A percentile compares a stretch with the other conserved stretches of the same genome.
Evolutionary conservation across 139 green algal genomes (phyloP).

Genomic region (Tetradesmus lagerheimii): DNA sequence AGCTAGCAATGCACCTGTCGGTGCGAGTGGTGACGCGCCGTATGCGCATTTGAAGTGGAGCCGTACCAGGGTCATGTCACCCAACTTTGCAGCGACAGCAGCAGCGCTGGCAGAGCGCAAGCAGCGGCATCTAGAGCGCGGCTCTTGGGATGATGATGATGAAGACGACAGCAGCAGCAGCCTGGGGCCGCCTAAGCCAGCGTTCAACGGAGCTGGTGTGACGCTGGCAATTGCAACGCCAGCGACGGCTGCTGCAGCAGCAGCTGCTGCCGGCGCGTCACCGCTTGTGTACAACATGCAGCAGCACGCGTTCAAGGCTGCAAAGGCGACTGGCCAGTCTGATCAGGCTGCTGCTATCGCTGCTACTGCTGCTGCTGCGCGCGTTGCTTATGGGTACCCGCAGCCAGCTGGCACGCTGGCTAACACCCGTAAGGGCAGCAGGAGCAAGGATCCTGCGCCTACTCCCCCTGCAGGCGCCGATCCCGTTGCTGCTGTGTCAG

Average conservation of each 20-base stretch:
- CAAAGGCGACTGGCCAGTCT: conserved; percentile 19
- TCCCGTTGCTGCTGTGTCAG: conserved; percentile 15
- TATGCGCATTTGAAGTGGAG: conserved; percentile 26
- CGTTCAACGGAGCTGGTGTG: conserved; percentile 12
- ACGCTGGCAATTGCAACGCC: conserved; percentile 27
- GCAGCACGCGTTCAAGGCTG: conserved; percentile 26
- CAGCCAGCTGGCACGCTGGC: neutral
- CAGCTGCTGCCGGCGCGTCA: conserved; percentile 1
- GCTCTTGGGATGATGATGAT: neutral
- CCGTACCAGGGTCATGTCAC: neutral
- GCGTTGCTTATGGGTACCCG: conserved; percentile 30
- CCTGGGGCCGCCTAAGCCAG: neutral
- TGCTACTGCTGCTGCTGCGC: conserved; percentile 35
- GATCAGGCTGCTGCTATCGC: conserved; percentile 40
- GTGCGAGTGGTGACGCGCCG: neutral
- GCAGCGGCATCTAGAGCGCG: neutral
- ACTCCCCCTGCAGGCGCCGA: neutral
- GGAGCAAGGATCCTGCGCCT: neutral
- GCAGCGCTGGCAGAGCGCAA: neutral
- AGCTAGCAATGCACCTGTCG: neutral
- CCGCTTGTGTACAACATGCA: conserved; percentile 28
- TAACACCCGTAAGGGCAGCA: neutral
- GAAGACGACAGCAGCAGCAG: conserved; percentile 23
- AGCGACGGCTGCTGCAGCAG: neutral
- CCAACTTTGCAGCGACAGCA: conserved; percentile 16